Base-by-base conservation (phyloP, 441 rosid species). In the Gossypium gossypioides region DNA sequence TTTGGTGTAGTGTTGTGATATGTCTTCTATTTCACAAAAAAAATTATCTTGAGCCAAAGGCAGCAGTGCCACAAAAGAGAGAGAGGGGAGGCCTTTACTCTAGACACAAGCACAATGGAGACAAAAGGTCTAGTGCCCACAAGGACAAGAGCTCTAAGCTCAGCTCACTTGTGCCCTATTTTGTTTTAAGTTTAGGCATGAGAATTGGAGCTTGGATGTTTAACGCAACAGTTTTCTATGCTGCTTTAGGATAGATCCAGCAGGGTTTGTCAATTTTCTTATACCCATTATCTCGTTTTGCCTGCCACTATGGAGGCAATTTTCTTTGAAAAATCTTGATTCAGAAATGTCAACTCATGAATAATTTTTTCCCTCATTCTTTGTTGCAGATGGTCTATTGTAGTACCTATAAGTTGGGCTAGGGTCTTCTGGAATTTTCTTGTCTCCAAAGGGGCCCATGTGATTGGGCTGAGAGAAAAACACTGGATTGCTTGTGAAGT, bases 381-480 rank as follows among this genome's bases (percentile, higher is more conserved):
- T 24, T 71, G 67, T 81, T 80, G 80, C 85, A 94, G 97, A 81
- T 90, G 97, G 97, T 91, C 98, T 46, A 18, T 90, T 57, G 80
- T 91, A 74, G 84, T 92, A 57, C 97, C 97, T 50, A 75, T 94
- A 69, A 86, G 90, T 84, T 94, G 98, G 97, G 81, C 78, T 48
- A 86, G 76, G 83, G 89, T 88, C 69, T 89, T 92, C 75, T 91
- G 97, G 97, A 75, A 76, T 74, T 73, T 84, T 68, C 76, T 95
- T 9, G 74, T 92, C 78, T 83, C 93, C 70, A 86, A 87, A 72
- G 99, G 97, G 70, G 96, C 88, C 76, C 88, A 77, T 73, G 94
- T 92, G 15, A 85, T 94, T 77, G 99, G 97, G 72, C 85, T 86
- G 75, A 84, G 90, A 80, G 96, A 94, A 85, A 94, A 83, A 82